Conservation (phyloP, 23 red algal genomes). For the Gracilariopsis chorda region DNA sequence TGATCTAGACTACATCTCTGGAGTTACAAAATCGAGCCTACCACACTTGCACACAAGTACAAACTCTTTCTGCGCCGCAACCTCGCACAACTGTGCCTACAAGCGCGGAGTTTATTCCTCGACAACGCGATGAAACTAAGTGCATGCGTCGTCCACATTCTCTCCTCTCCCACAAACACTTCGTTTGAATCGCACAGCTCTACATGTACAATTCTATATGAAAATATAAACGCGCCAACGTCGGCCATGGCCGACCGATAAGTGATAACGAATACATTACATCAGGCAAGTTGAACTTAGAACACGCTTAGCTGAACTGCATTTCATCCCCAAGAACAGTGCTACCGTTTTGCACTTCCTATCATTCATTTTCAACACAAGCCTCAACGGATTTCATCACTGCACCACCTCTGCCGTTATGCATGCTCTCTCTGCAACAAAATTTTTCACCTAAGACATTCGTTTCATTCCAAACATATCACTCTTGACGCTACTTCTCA, state of each 20-base stretch:
- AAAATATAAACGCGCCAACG: constrained; percentile 5
- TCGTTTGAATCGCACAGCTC: constrained; percentile 43
- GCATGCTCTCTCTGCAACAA: constrained; percentile 28
- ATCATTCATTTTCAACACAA: constrained; percentile 77
- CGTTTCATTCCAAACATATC: constrained; percentile 36
- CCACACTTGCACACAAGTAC: too few relatives aligned
- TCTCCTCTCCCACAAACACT: constrained; percentile 46
- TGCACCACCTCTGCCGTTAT: not conserved
- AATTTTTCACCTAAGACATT: constrained; percentile 2
- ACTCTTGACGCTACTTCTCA: constrained; percentile 40
- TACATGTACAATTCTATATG: constrained; percentile 51
- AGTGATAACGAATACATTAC: constrained; percentile 67
- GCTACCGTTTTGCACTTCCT: constrained; percentile 62
- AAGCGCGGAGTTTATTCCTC: constrained; percentile 1
- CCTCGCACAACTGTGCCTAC: not conserved
- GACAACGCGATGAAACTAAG: not conserved
- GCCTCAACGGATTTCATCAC: constrained; percentile 79
- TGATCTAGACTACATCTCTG: too few relatives aligned
- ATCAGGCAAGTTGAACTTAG: constrained; percentile 76
- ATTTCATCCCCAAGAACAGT: not conserved
- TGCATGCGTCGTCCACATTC: not conserved
- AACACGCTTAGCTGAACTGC: constrained; percentile 60
- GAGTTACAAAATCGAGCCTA: too few relatives aligned
- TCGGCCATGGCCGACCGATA: constrained; percentile 19
- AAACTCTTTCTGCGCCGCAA: too few relatives aligned